Base-by-base conservation (phyloP, 345 rosid species). In the Populus alba region DNA sequence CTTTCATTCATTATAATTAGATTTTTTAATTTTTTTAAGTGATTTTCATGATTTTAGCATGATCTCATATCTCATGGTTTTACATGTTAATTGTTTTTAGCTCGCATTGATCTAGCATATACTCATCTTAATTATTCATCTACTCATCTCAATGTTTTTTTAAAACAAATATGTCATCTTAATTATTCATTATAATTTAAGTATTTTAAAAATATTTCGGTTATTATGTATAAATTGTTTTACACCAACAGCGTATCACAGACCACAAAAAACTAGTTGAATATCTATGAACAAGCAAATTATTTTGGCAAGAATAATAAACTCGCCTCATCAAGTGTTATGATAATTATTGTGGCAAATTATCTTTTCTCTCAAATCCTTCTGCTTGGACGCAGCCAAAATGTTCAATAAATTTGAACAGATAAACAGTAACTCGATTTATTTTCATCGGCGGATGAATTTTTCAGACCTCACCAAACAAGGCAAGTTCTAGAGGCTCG, bases 391-490 rank as follows among this genome's bases (percentile, higher is more conserved):
- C 1, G 87, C 81, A 41, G 84, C 92, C 35, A 33, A 95, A 89
- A 66, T 83, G 67, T 68, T 97, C 99, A 35, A 94, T 74, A 73
- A 89, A 94, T 74, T 92, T 91, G 70, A 91, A 73, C 1, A 95
- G 93, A 79, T 96, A 98, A 71, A 87, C 83, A 80, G 76, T 41
- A 68, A 91, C 91, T 0, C 89, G 94, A 81, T 84, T 88, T 71
- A 80, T 74, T 88, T 91, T 90, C 39, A 85, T 77, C 20, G 88
- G 86, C 9, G 98, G 98, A 57, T 94, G 89, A 73, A 73, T 85
- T 80, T 86, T 87, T 98, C 99, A 97, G 59, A 92, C 88, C 82
- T 97, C 79, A 59, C 94, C 98, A 10, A 94, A 94, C 84, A 97
- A 90, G 35, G 35, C 35, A 4, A 33, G 35, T 33, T 33, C 35